Evolutionary conservation across 1,284 basidiomycete genomes (phyloP).

Genomic region (Trametes hirsuta): DNA sequence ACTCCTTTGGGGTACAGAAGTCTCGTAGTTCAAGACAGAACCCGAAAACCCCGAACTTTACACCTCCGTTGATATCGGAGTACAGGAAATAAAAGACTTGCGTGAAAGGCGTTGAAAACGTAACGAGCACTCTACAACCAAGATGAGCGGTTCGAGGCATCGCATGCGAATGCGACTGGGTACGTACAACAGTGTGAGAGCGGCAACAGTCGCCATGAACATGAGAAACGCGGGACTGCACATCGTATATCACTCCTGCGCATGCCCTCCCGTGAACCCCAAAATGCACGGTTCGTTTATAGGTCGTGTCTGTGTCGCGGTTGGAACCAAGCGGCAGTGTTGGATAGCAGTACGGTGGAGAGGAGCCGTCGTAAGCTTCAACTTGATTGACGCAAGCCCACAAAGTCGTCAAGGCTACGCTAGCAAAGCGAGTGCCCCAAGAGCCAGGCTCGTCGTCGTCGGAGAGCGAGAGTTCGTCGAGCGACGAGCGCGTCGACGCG

Average conservation of each 20-base stretch:
- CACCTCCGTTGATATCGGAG: constrained; percentile 28
- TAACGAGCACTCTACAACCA: constrained; percentile 31
- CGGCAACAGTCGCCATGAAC: constrained; percentile 25
- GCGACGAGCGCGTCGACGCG: neutral
- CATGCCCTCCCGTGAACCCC: constrained; percentile 8
- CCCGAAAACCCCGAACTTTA: constrained; percentile 35
- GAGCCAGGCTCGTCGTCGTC: neutral
- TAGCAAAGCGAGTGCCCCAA: neutral
- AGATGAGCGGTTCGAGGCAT: neutral
- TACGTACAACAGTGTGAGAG: constrained; percentile 33
- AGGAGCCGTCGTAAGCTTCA: too few species aligned
- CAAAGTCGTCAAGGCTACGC: too few species aligned
- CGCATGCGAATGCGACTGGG: neutral
- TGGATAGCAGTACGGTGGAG: too few species aligned
- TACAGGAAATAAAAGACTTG: constrained; percentile 35
- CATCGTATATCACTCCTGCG: constrained; percentile 12
- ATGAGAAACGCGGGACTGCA: constrained; percentile 23
- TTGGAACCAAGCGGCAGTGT: too few species aligned
- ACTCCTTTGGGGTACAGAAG: constrained; percentile 29
- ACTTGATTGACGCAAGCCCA: too few species aligned
- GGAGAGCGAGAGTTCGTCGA: neutral
- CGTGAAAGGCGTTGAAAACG: constrained; percentile 36
- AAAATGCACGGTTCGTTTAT: neutral
- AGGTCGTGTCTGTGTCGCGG: neutral
- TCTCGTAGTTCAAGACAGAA: constrained; percentile 30